A percentile compares a stretch with the other conserved stretches of the same genome.
These are phyloP conservation scores for Chrysanthemum lavandulifolium DNA, from an alignment of 129 eudicot species.

Conservation along the genomic window DNA sequence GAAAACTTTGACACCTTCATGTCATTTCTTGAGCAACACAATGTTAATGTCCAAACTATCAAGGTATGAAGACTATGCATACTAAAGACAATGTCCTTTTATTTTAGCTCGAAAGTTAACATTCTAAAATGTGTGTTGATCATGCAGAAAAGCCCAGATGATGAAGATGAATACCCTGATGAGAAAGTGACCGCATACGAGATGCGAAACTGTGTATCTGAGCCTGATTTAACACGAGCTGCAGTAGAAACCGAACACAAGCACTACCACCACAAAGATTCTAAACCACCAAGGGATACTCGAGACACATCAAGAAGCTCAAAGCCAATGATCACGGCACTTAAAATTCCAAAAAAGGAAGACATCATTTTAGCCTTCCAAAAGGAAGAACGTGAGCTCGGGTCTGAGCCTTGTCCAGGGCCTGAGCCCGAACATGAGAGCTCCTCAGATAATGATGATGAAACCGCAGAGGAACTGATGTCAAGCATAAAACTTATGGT, in stretches of 20 bases:
- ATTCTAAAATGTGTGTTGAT: neutral
- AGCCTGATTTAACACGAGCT: conserved; percentile 35
- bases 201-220: conserved; percentile 44
- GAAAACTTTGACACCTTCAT: conserved; percentile 79
- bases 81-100: neutral
- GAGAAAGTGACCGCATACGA: conserved; percentile 22
- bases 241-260: conserved; percentile 28
- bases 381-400: conserved; percentile 29
- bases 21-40: conserved; percentile 58
- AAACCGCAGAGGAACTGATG: conserved; percentile 51
- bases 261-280: conserved; percentile 20
- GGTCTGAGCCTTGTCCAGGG: neutral
- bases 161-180: conserved; percentile 40
- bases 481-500: conserved; percentile 45
- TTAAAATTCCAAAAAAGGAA: conserved; percentile 57
- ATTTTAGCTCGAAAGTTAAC: neutral
- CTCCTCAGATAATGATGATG: conserved; percentile 48
- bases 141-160: conserved; percentile 54
- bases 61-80: conserved; percentile 44
- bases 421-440: conserved; percentile 14
- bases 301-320: conserved; percentile 10
- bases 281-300: conserved; percentile 13
- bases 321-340: conserved; percentile 37
- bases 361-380: conserved; percentile 42
- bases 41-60: conserved; percentile 52